These are phyloP conservation scores for Cercophora samala DNA, from an alignment of 495 filamentous ascomycete species.

Conservation along the genomic window DNA sequence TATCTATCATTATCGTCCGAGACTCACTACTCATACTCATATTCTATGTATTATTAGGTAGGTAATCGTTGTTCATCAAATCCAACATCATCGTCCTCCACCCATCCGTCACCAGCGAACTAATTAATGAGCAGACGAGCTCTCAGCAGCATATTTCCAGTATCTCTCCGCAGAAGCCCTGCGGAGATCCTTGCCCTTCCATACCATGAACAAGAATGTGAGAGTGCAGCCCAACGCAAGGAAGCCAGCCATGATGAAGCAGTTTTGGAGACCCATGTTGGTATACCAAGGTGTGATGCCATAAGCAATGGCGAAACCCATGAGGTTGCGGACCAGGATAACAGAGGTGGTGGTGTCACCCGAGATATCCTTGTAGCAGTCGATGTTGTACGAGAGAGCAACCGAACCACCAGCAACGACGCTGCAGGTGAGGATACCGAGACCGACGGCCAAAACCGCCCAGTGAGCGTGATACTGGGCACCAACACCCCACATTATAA, in stretches of 20 bases:
- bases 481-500: slow-evolving; percentile 29
- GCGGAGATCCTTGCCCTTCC: slow-evolving; percentile 45
- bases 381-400: slow-evolving; percentile 50
- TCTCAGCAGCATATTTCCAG: slow-evolving; percentile 21
- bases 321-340: slow-evolving; percentile 61
- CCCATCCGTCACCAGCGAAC: neutral
- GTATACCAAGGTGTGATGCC: slow-evolving; percentile 29
- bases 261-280: slow-evolving; percentile 26
- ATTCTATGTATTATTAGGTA: neutral
- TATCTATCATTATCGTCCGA: neutral
- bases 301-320: slow-evolving; percentile 37
- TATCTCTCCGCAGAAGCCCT: slow-evolving; percentile 23
- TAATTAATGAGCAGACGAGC: slow-evolving; percentile 5
- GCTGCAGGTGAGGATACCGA: slow-evolving; percentile 23
- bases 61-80: neutral
- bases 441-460: slow-evolving; percentile 36
- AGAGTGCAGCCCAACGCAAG: slow-evolving; percentile 20
- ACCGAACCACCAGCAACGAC: slow-evolving; percentile 19
- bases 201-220: slow-evolving; percentile 37
- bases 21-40: neutral
- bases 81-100: neutral
- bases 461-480: slow-evolving; percentile 46
- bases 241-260: slow-evolving; percentile 25
- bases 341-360: slow-evolving; percentile 48
- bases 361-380: slow-evolving; percentile 50